Evolutionary conservation across 257 asterid genomes (phyloP).

Genomic region (Leonotis leonurus): DNA sequence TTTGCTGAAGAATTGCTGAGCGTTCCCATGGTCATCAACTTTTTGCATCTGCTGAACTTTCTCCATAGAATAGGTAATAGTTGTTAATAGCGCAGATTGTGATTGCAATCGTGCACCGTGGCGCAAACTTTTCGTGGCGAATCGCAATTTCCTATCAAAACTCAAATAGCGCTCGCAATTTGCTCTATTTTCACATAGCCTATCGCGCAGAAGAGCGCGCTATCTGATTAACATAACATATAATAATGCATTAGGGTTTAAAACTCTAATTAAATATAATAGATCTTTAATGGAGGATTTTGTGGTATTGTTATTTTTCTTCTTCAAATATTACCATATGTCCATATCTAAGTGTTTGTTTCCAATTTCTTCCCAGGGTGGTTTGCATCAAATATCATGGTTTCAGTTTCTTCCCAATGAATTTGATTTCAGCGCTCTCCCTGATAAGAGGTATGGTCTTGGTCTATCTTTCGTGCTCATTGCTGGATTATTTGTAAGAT

Average conservation of each 20-base stretch:
- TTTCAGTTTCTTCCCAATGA: slow-evolving; percentile 94
- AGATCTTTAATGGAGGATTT: slow-evolving; percentile 4
- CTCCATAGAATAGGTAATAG: no score
- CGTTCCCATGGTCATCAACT: background rate
- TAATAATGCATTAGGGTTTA: no score
- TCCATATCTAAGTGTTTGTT: background rate
- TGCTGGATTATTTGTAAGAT: slow-evolving; percentile 12
- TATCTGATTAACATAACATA: no score
- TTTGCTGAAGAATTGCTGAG: background rate
- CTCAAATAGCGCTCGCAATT: no score
- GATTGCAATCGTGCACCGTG: no score
- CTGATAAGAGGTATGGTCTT: slow-evolving; percentile 70
- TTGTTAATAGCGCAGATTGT: no score
- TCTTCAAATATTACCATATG: background rate
- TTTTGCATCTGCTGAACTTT: background rate
- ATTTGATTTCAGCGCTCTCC: slow-evolving; percentile 46
- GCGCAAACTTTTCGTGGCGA: no score
- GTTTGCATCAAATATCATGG: slow-evolving; percentile 96
- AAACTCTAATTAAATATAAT: no score
- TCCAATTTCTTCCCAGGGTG: slow-evolving; percentile 56
- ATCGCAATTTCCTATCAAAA: no score
- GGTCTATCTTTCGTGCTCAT: no score
- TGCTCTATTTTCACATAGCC: no score
- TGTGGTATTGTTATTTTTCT: background rate
- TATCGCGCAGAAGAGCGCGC: no score